Evolutionary conservation across 495 filamentous ascomycete genomes (phyloP), one percentile per base, ranked within the genome.

Genomic region (Aspergillus conjunctus): DNA sequence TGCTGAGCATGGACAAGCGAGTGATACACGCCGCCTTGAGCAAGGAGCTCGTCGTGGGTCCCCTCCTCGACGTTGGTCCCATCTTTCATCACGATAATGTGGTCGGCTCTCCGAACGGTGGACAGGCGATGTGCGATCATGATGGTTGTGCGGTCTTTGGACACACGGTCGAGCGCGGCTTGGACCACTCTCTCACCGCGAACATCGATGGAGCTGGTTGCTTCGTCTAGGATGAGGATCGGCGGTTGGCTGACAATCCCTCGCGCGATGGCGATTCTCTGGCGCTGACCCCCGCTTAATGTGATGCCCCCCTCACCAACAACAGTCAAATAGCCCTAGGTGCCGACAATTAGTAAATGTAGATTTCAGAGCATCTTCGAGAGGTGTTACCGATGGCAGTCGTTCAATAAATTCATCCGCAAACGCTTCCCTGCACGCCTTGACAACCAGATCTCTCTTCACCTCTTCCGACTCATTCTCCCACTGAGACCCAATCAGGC

Each of bases 211-310:
- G 83, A 75, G 52, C 73, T 78, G 0, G 81, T 83, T 0, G 74
- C 75, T 66, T 85, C 83, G 45, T 83, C 82, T 4, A 84, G 69
- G 8, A 97, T 77, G 7, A 97, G 79, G 67, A 97, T 88, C 67
- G 87, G 88, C 2, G 92, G 92, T 63, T 93, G 82, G 12, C 81
- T 86, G n/a, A 96, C 87, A 46, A 97, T 87, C 18, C 88, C 89
- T 50, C 92, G 82, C 1, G 92, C 92, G 17, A 90, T 76, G 7
- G 86, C 83, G 5, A 91, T 64, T 33, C 88, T 73, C 62, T 91
- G 88, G 20, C 81, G 80, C 56, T 91, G 68, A 54, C 79, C 68
- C 48, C 80, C 65, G 64, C 65, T 70, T 59, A 86, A 66, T 52
- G 56, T 65, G 22, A 65, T 64, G 0, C 70, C 76, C 0, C 64